Percentiles rank a stretch among this genome's conserved stretches.
Evolutionary conservation across 805 yeast species (phyloP).

Genomic region (Saccharomycopsis malanga): DNA sequence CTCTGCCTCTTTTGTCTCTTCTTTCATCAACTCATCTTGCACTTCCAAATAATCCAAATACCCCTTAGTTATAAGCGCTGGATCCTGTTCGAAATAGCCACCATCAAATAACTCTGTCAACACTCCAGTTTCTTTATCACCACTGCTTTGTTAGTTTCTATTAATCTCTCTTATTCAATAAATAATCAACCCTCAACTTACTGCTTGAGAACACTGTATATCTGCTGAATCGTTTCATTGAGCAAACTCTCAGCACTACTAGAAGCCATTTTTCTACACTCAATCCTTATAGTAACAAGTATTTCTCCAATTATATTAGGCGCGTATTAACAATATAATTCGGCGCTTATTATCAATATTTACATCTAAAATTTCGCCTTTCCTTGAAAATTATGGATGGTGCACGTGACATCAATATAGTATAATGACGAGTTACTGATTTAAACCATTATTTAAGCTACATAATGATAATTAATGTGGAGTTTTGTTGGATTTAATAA

Average conservation of each 20-base stretch:
- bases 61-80: conserved; percentile 37
- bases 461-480: too few species aligned
- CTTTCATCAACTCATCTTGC: neutral
- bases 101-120: conserved; percentile 34
- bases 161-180: neutral
- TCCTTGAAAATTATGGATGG: too few species aligned
- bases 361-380: too few species aligned
- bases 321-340: too few species aligned
- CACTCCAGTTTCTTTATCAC: neutral
- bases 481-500: too few species aligned
- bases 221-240: conserved; percentile 7
- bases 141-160: neutral
- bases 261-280: too few species aligned
- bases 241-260: neutral
- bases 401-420: too few species aligned
- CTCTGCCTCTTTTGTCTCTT: neutral
- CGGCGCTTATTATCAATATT: too few species aligned
- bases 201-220: conserved; percentile 4
- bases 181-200: neutral
- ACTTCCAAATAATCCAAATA: conserved; percentile 33
- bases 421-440: too few species aligned
- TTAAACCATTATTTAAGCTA: too few species aligned
- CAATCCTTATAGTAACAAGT: too few species aligned
- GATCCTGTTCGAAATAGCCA: conserved; percentile 40
- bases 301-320: too few species aligned